phyloP scores from a whole-genome alignment of 2,329 filamentous ascomycete genomes.

The Colletotrichum filicis region DNA sequence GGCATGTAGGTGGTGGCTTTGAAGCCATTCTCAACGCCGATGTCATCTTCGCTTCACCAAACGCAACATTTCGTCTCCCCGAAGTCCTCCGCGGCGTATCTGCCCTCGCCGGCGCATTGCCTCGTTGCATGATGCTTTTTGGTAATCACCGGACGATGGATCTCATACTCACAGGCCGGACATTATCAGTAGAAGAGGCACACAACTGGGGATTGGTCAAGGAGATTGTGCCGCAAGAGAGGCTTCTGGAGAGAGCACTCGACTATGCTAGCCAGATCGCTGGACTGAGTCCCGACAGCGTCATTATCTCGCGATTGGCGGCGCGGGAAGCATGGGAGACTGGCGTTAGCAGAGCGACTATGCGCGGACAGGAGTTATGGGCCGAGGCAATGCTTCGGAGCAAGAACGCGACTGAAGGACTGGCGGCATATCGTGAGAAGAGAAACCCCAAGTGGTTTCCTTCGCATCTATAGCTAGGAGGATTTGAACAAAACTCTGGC shows the following conservation, averaged over 20 bases:
- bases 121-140: constrained; percentile 53
- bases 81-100: constrained; percentile 69
- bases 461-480: constrained; percentile 38
- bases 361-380: constrained; percentile 46
- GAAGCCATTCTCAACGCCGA: constrained; percentile 58
- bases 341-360: constrained; percentile 45
- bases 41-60: constrained; percentile 64
- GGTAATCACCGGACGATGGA: constrained; percentile 48
- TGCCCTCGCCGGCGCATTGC: constrained; percentile 66
- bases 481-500: accelerated
- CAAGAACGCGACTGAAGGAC: constrained; percentile 42
- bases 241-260: constrained; percentile 42
- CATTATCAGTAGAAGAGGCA: constrained; percentile 41
- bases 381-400: constrained; percentile 44
- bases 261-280: constrained; percentile 45
- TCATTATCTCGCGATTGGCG: constrained; percentile 45
- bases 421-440: constrained; percentile 45
- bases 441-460: constrained; percentile 43
- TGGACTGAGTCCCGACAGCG: constrained; percentile 45
- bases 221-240: constrained; percentile 44
- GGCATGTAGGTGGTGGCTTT: constrained; percentile 42
- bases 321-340: constrained; percentile 49
- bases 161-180: constrained; percentile 43
- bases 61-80: constrained; percentile 65
- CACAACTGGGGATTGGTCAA: constrained; percentile 45